Evolutionary conservation across 768 basidiomycete species (phyloP), one percentile per base, ranked within the genome.

Genomic region (Neoboletus magnificus): DNA sequence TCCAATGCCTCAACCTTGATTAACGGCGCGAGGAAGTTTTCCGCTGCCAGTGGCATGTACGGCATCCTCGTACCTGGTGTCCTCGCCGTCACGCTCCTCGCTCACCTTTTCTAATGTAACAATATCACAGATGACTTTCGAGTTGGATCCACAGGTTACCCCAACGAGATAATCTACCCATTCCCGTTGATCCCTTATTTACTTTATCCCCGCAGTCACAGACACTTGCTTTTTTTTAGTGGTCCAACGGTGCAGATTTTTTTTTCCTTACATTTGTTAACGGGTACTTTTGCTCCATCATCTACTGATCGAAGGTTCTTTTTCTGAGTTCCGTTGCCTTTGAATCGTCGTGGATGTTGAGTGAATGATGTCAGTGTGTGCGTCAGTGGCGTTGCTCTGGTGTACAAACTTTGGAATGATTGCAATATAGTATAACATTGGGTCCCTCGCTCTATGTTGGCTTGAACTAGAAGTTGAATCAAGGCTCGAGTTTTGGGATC

Each of bases 1-100:
- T 83, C 83, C 55, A 89, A 89, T 63, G 68, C 74, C 44, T 79
- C 82, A 0, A 80, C 79, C 7, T 61, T 84, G 46, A 65, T 86
- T 29, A 81, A 78, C 47, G 79, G 79, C 5, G 63, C 65, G 7
- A 53, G n/a, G 33, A 32, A 60, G 37, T 42, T 59, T 16, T 33
- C 62, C 2, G 43, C 51, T 29, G 23, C 48, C 12, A 51, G 58
- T 16, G 39, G 54, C 35, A 44, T 63, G 23, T 59, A 62, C 18
- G 55, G 55, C n/a, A 9, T 61, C 20, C 27, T 63, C 15, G 40
- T 60, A 12, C 62, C 61, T 13, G 20, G 54, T 4, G 48, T 63
- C 25, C 48, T 63, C n/a, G 42, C 54, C 9, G 29, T 54, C 33
- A 36, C 54, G 7, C 53, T 68, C 4, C 55, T 68, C 7, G 61